phyloP scores from a whole-genome alignment of 1,139 yeast species.

The Sugiyamaella pinicola region DNA sequence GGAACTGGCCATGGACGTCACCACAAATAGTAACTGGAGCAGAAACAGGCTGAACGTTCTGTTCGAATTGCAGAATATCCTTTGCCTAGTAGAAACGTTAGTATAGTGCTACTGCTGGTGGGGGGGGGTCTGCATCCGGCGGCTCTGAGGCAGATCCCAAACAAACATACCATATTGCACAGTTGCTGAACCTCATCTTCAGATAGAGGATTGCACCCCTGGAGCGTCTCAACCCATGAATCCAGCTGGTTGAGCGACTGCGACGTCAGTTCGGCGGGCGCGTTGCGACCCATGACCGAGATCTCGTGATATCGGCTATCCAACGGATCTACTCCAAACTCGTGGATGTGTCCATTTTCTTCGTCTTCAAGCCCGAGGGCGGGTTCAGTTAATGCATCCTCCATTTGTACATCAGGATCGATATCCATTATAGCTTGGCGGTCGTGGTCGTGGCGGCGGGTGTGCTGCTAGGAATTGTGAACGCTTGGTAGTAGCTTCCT shows the following conservation, averaged over 20 bases:
- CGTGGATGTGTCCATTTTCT: conserved; percentile 26
- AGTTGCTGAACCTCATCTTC: conserved; percentile 81
- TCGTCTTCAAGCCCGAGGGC: conserved; percentile 30
- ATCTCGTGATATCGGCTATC: conserved; percentile 22
- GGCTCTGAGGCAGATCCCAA: not conserved
- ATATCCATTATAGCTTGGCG: conserved; percentile 37
- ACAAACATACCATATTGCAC: conserved; percentile 57
- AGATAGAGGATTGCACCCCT: conserved; percentile 78
- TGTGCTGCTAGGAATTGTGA: not conserved
- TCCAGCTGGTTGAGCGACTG: conserved; percentile 48
- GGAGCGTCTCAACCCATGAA: conserved; percentile 62
- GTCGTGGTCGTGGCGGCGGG: not conserved
- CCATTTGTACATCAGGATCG: conserved; percentile 46
- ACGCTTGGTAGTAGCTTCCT: not conserved
- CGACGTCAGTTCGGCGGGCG: conserved; percentile 30
- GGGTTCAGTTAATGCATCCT: conserved; percentile 38
- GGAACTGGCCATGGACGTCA: conserved; percentile 96
- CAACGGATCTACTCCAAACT: conserved; percentile 24
- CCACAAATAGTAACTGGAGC: conserved; percentile 99
- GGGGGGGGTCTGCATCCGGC: not conserved
- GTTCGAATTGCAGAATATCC: conserved; percentile 85
- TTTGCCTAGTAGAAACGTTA: conserved; percentile 52
- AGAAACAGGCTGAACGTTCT: conserved; percentile 90
- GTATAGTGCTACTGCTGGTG: conserved; percentile 42
- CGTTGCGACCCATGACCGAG: conserved; percentile 17